phyloP scores from a whole-genome alignment of 768 basidiomycete species.

The Termitomyces sp. region DNA sequence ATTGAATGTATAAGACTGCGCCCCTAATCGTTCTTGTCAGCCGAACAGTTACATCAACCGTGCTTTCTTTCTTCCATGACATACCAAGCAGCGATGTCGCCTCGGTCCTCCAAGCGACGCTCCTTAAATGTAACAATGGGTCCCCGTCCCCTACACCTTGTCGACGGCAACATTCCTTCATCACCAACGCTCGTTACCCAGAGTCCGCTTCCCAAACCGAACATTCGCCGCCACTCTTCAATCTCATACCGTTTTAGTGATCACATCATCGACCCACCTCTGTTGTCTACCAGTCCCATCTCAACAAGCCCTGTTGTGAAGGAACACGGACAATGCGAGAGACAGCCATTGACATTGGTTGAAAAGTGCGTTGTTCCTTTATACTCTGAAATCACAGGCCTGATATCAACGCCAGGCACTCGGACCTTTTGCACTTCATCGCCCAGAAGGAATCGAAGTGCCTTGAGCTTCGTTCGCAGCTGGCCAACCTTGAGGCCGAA shows the following conservation, averaged over 20 bases:
- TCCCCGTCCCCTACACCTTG: constrained; percentile 45
- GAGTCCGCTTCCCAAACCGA: constrained; percentile 9
- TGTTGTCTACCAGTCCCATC: constrained; percentile 9
- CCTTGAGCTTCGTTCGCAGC: constrained; percentile 73
- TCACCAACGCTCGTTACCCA: constrained; percentile 9
- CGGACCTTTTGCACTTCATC: constrained; percentile 76
- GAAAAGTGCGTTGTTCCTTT: constrained; percentile 53
- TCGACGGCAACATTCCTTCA: constrained; percentile 26
- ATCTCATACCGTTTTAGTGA: constrained; percentile 43
- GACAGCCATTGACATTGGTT: constrained; percentile 55
- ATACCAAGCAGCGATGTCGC: neutral
- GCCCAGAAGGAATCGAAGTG: constrained; percentile 85
- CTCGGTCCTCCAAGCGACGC: constrained; percentile 21
- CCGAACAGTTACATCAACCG: neutral
- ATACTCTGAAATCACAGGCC: neutral
- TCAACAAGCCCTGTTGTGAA: constrained; percentile 17
- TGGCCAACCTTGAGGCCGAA: constrained; percentile 68
- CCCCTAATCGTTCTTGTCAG: neutral
- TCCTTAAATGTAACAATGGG: constrained; percentile 26
- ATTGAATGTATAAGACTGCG: neutral
- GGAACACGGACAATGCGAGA: constrained; percentile 18
- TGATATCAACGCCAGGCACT: constrained; percentile 47
- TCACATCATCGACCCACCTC: constrained; percentile 10
- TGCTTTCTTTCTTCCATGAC: neutral
- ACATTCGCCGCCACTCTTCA: constrained; percentile 44